phyloP scores from a whole-genome alignment of 306 rosid genomes.

The Lablab purpureus region DNA sequence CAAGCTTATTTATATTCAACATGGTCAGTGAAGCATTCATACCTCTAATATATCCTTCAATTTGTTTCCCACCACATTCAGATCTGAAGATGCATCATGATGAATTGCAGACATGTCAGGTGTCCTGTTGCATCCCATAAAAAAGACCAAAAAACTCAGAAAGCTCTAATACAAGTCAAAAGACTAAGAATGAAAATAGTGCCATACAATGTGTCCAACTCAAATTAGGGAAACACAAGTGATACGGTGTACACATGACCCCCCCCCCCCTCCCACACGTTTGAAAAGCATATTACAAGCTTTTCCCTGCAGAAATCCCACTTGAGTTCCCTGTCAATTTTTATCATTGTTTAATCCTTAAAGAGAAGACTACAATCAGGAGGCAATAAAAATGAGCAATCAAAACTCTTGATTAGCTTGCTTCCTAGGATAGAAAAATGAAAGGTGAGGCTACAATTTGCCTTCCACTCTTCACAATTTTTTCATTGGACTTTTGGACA shows the following conservation, averaged over 20 bases:
- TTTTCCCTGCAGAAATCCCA: too few species aligned
- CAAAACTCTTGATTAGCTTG: conserved; percentile 2
- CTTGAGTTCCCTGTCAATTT: background rate
- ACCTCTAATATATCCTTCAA: conserved; percentile 88
- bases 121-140: conserved; percentile 67
- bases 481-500: background rate
- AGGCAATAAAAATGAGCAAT: background rate
- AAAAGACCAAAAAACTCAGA: conserved; percentile 21
- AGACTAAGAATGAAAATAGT: background rate
- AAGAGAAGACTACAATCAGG: background rate
- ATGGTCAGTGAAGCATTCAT: background rate
- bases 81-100: conserved; percentile 85
- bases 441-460: background rate
- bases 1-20: conserved; percentile 8
- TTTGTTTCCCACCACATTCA: conserved; percentile 74
- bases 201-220: conserved; percentile 26
- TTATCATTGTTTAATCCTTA: background rate
- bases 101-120: conserved; percentile 94
- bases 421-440: background rate
- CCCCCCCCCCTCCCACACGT: background rate
- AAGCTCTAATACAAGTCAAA: conserved; percentile 25
- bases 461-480: background rate
- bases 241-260: conserved; percentile 11
- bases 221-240: background rate
- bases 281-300: too few species aligned